Evolutionary conservation across 306 rosid species (phyloP), one percentile per base, ranked within the genome.

Genomic region (Dalbergia cochinchinensis): DNA sequence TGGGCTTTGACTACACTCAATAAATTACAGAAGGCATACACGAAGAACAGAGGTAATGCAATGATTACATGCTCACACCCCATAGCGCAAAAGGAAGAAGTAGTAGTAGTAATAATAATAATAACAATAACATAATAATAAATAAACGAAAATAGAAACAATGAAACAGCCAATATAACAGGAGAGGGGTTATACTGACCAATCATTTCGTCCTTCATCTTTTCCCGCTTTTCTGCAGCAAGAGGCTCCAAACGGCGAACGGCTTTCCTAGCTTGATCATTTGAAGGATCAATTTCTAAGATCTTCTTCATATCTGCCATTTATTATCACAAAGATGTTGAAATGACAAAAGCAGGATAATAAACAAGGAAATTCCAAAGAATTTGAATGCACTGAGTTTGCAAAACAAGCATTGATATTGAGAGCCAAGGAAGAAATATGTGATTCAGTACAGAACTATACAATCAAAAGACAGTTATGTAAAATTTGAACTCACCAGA

Each of bases 181-280:
- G 47, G 11, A 42, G 47, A 42, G 10, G 11, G 47, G 11, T 7
- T 2, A 37, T 9, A 45, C 88, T 72, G 81, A 86, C 99, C 90
- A 60, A 95, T 87, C 99, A 91, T 95, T 80, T 95, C 95, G 82
- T 91, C 99, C 88, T 92, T 95, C 97, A 95, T 91, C 86, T 89
- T 91, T 83, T 95, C 99, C 81, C 89, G 87, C 84, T 95, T 95
- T 76, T 77, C 91, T 78, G 92, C 97, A 37, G 97, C 97, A 37
- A 92, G 84, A 16, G 99, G 97, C 83, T 90, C 96, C 55, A 95
- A 73, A 19, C 86, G 91, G 8, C 81, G 79, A 58, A 91, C 87
- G 69, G 86, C 2, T 82, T 79, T 93, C 85, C 62, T 78, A 71
- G 97, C 91, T 83, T 90, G 94, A 78, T 86, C 98, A 79, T 91